Base-by-base conservation (phyloP, 768 basidiomycete species). In the Naganishia vishniacii region DNA sequence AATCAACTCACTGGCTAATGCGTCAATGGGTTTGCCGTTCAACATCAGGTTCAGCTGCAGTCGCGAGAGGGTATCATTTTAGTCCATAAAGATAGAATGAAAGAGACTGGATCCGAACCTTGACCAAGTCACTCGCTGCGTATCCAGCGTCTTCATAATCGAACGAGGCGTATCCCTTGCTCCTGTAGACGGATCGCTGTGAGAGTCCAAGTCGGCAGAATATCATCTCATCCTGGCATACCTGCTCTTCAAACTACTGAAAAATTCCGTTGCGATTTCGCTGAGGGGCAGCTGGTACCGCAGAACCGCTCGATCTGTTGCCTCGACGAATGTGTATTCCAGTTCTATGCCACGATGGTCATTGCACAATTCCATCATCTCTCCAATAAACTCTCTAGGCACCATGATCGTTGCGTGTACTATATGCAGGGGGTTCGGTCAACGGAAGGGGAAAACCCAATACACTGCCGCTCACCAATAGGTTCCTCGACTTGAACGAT, bases 91-190 rank as follows among this genome's bases (percentile, higher is more conserved):
- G 16, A 31, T 23, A 16, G 23, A 20, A 26, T 28, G 32, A 20
- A 9, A 28, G 45, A 20, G 15, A 13, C 1, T 44, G 18, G 58
- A 48, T 37, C 63, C 73, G 47, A 68, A 91, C 91, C 83, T 94
- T 94, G 61, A 84, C 84, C 31, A 94, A 80, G 71, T 91, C 83
- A 69, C 89, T 90, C 62, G 80, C 78, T 72, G 83, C 82, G 77
- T 97, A 98, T 0, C 91, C 93, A 5, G 86, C 90, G 75, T 93
- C 89, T 77, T 98, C 93, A 71, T 99, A 99, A 72, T 93, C 94
- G 66, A 68, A 69, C 32, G 66, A 46, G 37, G 68, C 70, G 63
- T 71, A 77, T 25, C 75, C 75, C 9, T 72, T 74, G 60, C 73
- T 74, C 25, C 62, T 63, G 41, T 44, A 64, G 29, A 26, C 11